These are phyloP conservation scores for Cryptosporidium xiaoi DNA, from an alignment of 169 alveolate genomes.

Conservation along the genomic window DNA sequence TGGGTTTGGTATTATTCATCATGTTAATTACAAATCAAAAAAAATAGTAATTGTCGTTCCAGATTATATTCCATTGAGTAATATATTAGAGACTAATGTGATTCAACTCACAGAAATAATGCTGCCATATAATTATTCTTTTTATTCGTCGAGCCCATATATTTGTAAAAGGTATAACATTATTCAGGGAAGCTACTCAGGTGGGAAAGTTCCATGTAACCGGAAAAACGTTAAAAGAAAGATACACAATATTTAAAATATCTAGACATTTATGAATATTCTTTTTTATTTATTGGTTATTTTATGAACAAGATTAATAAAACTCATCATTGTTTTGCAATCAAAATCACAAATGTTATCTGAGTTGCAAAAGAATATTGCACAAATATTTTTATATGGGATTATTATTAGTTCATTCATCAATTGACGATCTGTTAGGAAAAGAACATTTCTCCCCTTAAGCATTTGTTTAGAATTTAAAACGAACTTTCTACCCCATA, in stretches of 20 bases:
- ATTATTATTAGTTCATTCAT: constrained; percentile 20
- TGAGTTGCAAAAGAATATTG: constrained; percentile 23
- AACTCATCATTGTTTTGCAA: constrained; percentile 7
- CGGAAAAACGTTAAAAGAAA: constrained; percentile 63
- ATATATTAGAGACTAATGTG: constrained; percentile 35
- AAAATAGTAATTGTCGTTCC: constrained; percentile 29
- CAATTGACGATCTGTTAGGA: not conserved
- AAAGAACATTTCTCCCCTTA: not conserved
- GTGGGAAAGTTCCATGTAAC: constrained; percentile 55
- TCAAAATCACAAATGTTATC: not conserved
- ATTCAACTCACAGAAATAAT: constrained; percentile 67
- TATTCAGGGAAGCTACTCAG: constrained; percentile 54
- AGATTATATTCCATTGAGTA: constrained; percentile 28
- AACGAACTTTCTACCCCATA: constrained; percentile 51
- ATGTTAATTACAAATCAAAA: constrained; percentile 14
- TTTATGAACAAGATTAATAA: not conserved
- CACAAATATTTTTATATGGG: constrained; percentile 23
- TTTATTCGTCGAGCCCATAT: constrained; percentile 28
- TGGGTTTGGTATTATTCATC: constrained; percentile 70
- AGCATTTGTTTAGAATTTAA: not conserved
- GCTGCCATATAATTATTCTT: constrained; percentile 33
- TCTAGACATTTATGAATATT: not conserved
- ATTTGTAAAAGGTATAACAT: constrained; percentile 8
- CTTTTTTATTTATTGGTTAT: not conserved
- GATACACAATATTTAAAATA: constrained; percentile 28